phyloP scores from a whole-genome alignment of 306 rosid species.

The Sesbania bispinosa region DNA sequence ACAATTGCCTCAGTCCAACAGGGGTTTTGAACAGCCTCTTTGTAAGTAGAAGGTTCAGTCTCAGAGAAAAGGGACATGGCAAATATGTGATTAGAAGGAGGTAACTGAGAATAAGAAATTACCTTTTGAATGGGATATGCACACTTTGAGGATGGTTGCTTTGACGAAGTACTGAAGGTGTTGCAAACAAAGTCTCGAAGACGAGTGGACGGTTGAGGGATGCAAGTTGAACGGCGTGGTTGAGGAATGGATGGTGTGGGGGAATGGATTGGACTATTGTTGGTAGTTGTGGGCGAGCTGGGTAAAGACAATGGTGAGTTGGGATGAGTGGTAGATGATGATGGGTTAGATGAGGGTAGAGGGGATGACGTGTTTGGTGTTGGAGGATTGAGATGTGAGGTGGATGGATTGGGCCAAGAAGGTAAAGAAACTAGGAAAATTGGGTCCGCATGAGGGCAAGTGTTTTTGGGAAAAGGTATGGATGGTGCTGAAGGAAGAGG shows the following conservation, averaged over 20 bases:
- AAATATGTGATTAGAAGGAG: background rate
- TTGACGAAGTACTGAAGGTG: background rate
- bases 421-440: no score
- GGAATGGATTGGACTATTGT: no score
- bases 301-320: background rate
- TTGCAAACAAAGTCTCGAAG: background rate
- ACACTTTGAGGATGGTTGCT: background rate
- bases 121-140: background rate
- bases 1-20: background rate
- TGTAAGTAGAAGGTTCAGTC: no score
- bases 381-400: no score
- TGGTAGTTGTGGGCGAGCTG: background rate
- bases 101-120: background rate
- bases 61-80: background rate
- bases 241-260: background rate
- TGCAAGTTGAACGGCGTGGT: background rate
- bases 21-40: background rate
- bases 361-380: no score
- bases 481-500: background rate
- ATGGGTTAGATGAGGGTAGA: no score
- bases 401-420: no score
- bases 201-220: background rate
- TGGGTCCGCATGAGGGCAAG: no score
- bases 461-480: background rate
- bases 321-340: no score